Percentiles rank a stretch among this genome's conserved stretches.
Conservation (phyloP, 2,329 filamentous ascomycete species). For the Colletotrichum liaoningense region DNA sequence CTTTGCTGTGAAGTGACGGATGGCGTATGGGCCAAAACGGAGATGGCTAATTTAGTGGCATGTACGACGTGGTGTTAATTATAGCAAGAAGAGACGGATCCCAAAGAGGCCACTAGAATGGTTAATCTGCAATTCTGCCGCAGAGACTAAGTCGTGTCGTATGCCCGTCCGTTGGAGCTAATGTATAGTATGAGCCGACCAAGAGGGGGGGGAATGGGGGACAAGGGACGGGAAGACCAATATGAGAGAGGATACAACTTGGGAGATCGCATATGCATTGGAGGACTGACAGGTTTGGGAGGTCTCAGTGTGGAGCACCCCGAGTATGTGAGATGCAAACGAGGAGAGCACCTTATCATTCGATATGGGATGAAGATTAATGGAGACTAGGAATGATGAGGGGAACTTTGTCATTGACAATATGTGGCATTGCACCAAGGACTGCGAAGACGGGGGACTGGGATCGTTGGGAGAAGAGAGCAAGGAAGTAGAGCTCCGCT, state of each 20-base stretch:
- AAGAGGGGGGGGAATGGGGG: background rate
- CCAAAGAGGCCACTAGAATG: background rate
- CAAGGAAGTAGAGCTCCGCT: constrained; percentile 15
- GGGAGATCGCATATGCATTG: background rate
- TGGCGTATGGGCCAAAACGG: constrained; percentile 16
- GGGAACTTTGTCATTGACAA: background rate
- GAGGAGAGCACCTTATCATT: background rate
- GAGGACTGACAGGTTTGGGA: background rate
- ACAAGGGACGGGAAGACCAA: background rate
- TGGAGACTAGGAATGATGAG: background rate
- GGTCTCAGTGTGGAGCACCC: background rate
- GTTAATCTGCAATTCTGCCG: constrained; percentile 30
- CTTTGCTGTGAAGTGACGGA: constrained; percentile 13
- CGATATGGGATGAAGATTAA: constrained; percentile 11
- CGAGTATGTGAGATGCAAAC: background rate
- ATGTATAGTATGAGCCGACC: background rate
- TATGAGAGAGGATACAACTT: background rate
- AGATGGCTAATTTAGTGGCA: constrained; percentile 3
- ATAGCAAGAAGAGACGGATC: background rate
- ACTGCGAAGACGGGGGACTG: background rate
- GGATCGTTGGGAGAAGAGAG: background rate
- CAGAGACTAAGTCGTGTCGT: constrained; percentile 2
- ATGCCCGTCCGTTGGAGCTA: constrained; percentile 20
- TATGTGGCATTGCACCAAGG: background rate
- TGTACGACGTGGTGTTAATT: background rate